phyloP scores from a whole-genome alignment of 2,329 filamentous ascomycete genomes.

The Fusarium chaquense region DNA sequence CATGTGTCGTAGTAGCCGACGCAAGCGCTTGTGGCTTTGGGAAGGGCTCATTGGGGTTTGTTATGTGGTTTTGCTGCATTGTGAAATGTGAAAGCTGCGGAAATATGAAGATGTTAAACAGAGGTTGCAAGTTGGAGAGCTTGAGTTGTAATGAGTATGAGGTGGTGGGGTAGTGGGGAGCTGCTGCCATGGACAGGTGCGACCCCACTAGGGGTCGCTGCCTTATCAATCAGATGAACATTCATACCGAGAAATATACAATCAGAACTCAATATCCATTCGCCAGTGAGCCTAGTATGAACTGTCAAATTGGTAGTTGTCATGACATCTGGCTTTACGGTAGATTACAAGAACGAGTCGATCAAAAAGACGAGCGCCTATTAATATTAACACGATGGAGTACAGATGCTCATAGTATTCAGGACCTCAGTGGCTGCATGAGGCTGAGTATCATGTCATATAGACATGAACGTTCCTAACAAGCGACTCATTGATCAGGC shows the following conservation, averaged over 20 bases:
- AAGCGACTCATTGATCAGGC: not conserved
- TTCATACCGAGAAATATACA: not conserved
- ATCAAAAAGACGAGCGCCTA: not conserved
- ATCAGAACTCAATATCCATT: not conserved
- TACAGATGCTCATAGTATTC: not conserved
- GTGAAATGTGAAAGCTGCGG: conserved; percentile 5
- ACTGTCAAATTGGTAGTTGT: not conserved
- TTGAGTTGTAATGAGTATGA: conserved; percentile 9
- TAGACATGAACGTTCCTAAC: too few species aligned
- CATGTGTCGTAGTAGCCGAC: conserved; percentile 67
- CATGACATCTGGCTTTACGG: not conserved
- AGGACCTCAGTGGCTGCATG: too few species aligned
- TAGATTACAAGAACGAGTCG: not conserved
- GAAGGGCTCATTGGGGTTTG: conserved; percentile 64
- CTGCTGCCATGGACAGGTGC: not conserved
- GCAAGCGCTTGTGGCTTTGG: conserved; percentile 63
- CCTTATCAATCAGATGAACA: not conserved
- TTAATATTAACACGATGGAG: not conserved
- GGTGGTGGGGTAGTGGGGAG: conserved; percentile 16
- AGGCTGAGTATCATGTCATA: too few species aligned
- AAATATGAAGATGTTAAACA: conserved; percentile 1
- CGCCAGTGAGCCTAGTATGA: not conserved
- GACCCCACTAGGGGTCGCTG: not conserved
- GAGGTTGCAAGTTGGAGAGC: conserved; percentile 9
- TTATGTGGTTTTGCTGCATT: conserved; percentile 55